These are phyloP conservation scores for Endothia cerciana DNA, from an alignment of 2,329 filamentous ascomycete genomes.

Conservation along the genomic window DNA sequence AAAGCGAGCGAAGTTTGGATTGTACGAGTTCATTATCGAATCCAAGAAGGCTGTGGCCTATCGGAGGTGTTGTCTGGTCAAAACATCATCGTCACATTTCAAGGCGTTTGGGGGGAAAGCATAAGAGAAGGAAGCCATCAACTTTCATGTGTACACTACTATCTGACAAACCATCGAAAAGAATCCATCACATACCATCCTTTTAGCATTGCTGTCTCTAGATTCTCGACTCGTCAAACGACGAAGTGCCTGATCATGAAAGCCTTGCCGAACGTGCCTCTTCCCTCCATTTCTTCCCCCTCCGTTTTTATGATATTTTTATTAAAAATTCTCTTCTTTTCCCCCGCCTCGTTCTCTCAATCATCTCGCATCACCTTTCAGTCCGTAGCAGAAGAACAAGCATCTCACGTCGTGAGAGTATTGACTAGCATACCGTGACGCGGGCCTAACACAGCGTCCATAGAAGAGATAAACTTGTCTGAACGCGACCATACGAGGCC, in stretches of 20 bases:
- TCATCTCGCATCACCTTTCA: neutral
- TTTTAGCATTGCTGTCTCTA: slow-evolving; percentile 5
- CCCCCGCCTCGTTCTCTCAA: neutral
- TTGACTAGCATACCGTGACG: neutral
- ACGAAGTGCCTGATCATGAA: neutral
- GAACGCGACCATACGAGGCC: neutral
- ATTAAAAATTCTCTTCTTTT: too few relatives aligned
- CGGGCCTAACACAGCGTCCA: neutral
- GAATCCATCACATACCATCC: neutral
- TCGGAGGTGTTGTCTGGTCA: slow-evolving; percentile 9
- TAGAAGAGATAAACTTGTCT: neutral
- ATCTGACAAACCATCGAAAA: slow-evolving; percentile 18
- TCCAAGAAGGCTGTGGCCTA: neutral
- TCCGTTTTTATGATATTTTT: too few relatives aligned
- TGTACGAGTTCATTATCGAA: slow-evolving; percentile 17
- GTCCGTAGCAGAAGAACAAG: neutral
- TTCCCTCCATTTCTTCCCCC: neutral
- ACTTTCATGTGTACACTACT: slow-evolving; percentile 24
- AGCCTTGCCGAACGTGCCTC: neutral
- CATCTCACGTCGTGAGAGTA: neutral
- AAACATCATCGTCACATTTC: slow-evolving; percentile 30
- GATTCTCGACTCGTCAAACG: neutral
- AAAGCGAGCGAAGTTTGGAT: neutral
- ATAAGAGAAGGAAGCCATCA: slow-evolving; percentile 27
- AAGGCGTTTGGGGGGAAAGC: slow-evolving; percentile 30